Evolutionary conservation across 2,329 filamentous ascomycete genomes (phyloP), one percentile per base, ranked within the genome.

Genomic region (Colletotrichum sp.): DNA sequence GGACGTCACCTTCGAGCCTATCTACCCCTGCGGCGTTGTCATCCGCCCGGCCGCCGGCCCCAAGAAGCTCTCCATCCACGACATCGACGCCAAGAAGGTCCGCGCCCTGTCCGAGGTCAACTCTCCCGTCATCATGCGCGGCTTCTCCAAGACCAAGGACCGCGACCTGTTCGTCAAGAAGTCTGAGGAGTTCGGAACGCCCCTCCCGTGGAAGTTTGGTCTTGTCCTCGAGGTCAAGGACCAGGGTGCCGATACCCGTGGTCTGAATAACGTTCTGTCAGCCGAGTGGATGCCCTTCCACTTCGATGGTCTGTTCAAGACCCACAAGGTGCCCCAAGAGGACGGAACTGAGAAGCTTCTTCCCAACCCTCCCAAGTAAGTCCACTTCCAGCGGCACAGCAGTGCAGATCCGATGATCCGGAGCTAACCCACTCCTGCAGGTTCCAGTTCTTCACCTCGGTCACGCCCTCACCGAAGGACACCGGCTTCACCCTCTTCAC

Each of bases 221-320:
- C 80, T 89, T 1, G 80, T 90, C 3, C 84, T 89, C 1, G 87
- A 90, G 67, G 88, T 90, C 52, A 89, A 89, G 76, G 89, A 90
- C 76, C 83, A 83, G 3, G 88, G 87, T 0, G 80, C 81, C 2
- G 83, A 88, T 8, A 84, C 85, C 1, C 81, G 84, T 13, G 85
- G 87, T 1, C 81, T 87, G 24, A 91, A 91, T 77, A 91, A 90
- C 55, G 88, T 91, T 4, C 83, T 90, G 3, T 90, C 88, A 0
- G 84, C 86, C 3, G 89, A 91, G 74, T 87, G 87, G 76, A 90
- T 91, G 89, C 90, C 90, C 0, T 90, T 90, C 80, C 90, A 92
- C 77, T 92, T 87, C 48, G 90, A 92, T 66, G 90, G 90, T 0
- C 81, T 91, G 32, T 92, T 91, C 83, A 91, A 91, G 78, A 88